Percentiles rank a stretch among this genome's conserved stretches.
Conservation (phyloP, 306 rosid genomes). For the Dalbergia cultrata region DNA sequence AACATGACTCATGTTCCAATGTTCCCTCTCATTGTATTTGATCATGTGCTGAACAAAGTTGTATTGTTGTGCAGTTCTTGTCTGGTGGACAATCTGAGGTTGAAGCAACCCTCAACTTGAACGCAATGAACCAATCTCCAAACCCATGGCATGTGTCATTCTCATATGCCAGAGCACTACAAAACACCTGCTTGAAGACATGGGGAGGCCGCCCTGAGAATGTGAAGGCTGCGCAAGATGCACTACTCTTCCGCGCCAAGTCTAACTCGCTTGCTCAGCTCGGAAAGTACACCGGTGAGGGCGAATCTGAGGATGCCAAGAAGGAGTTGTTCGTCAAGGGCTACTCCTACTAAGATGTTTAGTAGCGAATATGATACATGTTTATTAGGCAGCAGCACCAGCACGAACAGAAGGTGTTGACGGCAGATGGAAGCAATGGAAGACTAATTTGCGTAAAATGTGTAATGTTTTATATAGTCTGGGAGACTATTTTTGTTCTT, state of each 20-base stretch:
- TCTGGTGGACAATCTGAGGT: conserved; percentile 99
- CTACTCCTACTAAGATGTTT: conserved; percentile 70
- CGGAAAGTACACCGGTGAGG: conserved; percentile 93
- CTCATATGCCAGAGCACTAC: conserved; percentile 98
- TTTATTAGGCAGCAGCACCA: conserved; percentile 39
- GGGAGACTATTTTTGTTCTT: conserved; percentile 77
- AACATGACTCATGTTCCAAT: too few relatives aligned
- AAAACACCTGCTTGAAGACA: conserved; percentile 88
- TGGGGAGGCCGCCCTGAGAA: conserved; percentile 95
- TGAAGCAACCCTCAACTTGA: conserved; percentile 94
- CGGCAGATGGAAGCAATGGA: conserved; percentile 31
- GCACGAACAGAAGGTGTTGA: conserved; percentile 36
- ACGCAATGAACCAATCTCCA: conserved; percentile 79
- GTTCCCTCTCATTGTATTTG: neutral
- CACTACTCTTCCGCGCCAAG: conserved; percentile 80
- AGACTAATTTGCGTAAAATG: conserved; percentile 51
- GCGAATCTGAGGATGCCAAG: conserved; percentile 92
- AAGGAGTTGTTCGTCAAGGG: conserved; percentile 87
- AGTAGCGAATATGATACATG: conserved; percentile 47
- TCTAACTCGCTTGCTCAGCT: conserved; percentile 95
- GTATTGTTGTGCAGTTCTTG: conserved; percentile 69
- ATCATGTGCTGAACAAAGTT: conserved; percentile 27
- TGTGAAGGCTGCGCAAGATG: conserved; percentile 86
- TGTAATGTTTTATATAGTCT: conserved; percentile 56
- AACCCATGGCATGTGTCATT: conserved; percentile 99